These are phyloP conservation scores for Margaritispora aquatica DNA, from an alignment of 495 filamentous ascomycete genomes.

Conservation along the genomic window DNA sequence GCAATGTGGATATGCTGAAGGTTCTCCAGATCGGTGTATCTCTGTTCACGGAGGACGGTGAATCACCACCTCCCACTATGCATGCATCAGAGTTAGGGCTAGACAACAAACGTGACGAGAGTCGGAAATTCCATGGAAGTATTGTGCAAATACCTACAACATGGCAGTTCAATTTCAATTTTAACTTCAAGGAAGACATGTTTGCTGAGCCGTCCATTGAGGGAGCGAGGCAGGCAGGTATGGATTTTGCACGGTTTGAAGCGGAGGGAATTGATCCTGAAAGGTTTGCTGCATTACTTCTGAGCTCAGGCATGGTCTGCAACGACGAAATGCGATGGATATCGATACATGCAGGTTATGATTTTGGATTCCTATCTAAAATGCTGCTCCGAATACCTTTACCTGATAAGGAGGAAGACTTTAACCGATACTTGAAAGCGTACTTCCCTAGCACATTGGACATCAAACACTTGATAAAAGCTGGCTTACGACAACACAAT, in stretches of 20 bases:
- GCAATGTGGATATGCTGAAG: slow-evolving; percentile 94
- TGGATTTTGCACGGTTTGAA: slow-evolving; percentile 78
- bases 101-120: slow-evolving; percentile 34
- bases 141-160: slow-evolving; percentile 72
- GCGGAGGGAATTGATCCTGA: slow-evolving; percentile 86
- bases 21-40: slow-evolving; percentile 96
- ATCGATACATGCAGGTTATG: slow-evolving; percentile 97
- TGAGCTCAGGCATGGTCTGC: slow-evolving; percentile 87
- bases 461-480: slow-evolving; percentile 94
- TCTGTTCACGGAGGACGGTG: slow-evolving; percentile 80
- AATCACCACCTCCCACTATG: slow-evolving; percentile 63
- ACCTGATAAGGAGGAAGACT: slow-evolving; percentile 81
- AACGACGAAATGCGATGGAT: slow-evolving; percentile 88
- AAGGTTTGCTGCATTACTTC: slow-evolving; percentile 81
- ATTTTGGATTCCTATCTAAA: slow-evolving; percentile 96
- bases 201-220: slow-evolving; percentile 90
- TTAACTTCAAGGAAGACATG: slow-evolving; percentile 92
- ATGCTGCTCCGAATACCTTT: slow-evolving; percentile 73
- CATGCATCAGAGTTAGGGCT: slow-evolving; percentile 43
- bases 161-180: slow-evolving; percentile 99
- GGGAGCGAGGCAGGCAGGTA: slow-evolving; percentile 76
- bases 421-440: slow-evolving; percentile 73
- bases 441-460: slow-evolving; percentile 94
- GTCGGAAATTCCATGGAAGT: slow-evolving; percentile 40
- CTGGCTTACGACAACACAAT: slow-evolving; percentile 52